Evolutionary conservation across 2,329 filamentous ascomycete species (phyloP), one percentile per base, ranked within the genome.

Genomic region (Trichothecium roseum): DNA sequence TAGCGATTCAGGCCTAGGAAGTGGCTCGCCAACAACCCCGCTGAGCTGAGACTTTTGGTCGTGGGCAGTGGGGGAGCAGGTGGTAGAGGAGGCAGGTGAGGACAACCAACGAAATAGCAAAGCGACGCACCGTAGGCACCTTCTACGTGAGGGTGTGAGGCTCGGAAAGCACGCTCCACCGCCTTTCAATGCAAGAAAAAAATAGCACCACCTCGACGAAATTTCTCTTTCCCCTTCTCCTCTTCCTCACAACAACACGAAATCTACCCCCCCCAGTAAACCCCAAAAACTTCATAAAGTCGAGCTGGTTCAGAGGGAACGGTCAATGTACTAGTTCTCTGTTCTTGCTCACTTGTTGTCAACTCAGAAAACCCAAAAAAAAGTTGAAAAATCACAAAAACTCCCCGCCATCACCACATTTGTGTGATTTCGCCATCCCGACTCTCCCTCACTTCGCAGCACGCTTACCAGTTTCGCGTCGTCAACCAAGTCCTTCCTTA

Each of bases 341-440:
- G 69, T 69, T 67, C 70, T 71, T 66, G 62, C 63, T 65, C 66
- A 60, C 60, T 63, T 67, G 62, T 63, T 63, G 54, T 49, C 54
- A 56, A 57, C 56, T 59, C 54, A 63, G 62, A 72, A 71, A 70
- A 60, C 59, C 61, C 52, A 58, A 68, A 74, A 76, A 76, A 77
- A 77, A 74, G 51, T 54, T 61, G 62, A 68, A 72, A 76, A 74
- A 61, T 57, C 57, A 45, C 53, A 72, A 75, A 68, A 63, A 75
- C 78, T 69, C 64, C 69, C 62, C 62, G 10, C 24, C 29, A 17
- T 17, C 34, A 35, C 34, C 20, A 17, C 16, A 4, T 32, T n/a
- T 10, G 18, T 32, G 32, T 27, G 32, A 16, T 35, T 24, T 24
- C 20, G 35, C 32, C 37, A 36, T 34, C 36, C 24, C 15, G 30